Base-by-base conservation (phyloP, 139 green algal genomes). In the Parachlorella kessleri region DNA sequence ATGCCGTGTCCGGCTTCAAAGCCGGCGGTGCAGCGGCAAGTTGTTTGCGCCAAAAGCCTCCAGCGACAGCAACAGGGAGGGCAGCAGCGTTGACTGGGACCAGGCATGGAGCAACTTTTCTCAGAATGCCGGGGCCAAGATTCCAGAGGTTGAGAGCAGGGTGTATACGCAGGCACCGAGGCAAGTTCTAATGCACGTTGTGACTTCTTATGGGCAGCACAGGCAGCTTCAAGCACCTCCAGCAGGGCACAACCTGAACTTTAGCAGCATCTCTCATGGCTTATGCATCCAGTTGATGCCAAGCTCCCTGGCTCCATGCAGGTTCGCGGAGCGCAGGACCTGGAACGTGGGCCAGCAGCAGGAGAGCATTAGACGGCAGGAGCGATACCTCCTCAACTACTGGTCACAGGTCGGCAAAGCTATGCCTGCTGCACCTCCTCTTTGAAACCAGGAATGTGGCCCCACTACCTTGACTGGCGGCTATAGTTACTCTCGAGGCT, bases 291-390 rank as follows among this genome's bases (percentile, higher is more conserved):
- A 33, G 28, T 35, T 35, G n/a, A 33, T 69, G 14, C 24, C 24
- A 38, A 69, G n/a, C 28, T 37, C 28, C 14, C 63, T 32, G 28
- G n/a, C 63, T 32, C 28, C 63, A 35, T 75, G 69, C 69, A 75
- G 69, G 26, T 75, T 75, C 66, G 33, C 26, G 9, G 9, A 75
- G 26, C 26, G n/a, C 9, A 32, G 63, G 28, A 30, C 26, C 53
- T 80, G 48, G 73, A 80, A 72, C 30, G 28, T 40, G 30, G 53
- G 53, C 9, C 39, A 69, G 66, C 55, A 35, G 3, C 65, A 54
- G 6, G 74, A 76, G 30, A n/a, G 24, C 4, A 86, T 88, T 41
- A 80, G 70, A 63, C 75, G 70, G 5, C 38, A 83, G 70, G 83
- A 88, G 42, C 7, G 68, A 2, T 41, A 69, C 3, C 35, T 88